Base-by-base conservation (phyloP, 2,329 filamentous ascomycete genomes). In the Aureobasidium sp. region DNA sequence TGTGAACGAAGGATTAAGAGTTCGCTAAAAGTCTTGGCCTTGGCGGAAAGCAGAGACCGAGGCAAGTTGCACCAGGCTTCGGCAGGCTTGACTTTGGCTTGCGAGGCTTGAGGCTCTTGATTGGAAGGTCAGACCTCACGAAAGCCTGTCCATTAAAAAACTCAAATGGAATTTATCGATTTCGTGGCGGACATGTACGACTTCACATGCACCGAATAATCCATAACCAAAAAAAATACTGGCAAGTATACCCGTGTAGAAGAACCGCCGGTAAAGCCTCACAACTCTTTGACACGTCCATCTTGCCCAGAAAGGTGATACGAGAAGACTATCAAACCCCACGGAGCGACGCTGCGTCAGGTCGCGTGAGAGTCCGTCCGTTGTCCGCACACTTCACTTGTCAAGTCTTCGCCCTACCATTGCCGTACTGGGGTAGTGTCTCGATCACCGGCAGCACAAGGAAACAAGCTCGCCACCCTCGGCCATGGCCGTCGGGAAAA, bases 1-100 rank as follows among this genome's bases (percentile, higher is more conserved):
- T n/a, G 21, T 10, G 22, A 27, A 27, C 25, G 27, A 17, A 16
- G 21, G 42, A 7, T 8, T 19, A 37, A 32, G 34, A 7, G 10
- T 50, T 50, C 47, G 35, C 47, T 50, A 40, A 35, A 32, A 39
- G 17, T 17, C 47, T 50, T 50, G 47, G 45, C 38, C 12, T 17
- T 24, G 35, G 2, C 7, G 2, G 7, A 25, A 11, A 27, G 8
- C 19, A 37, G 38, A 12, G 16, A 38, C 32, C 32, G 32, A 38
- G 34, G 45, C 21, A 40, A 29, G 12, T 29, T 7, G n/a, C n/a
- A 29, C 7, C 12, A 12, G 30, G 8, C 21, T 40, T 14, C 10
- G 40, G 22, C 27, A 16, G 27, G 27, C 12, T 24, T 40, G 38
- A 40, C n/a, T 24, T 3, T 24, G 21, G 29, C 42, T 35, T 47